Evolutionary conservation across 768 basidiomycete genomes (phyloP), one percentile per base, ranked within the genome.

Genomic region (Xerocomellus amylosporus): DNA sequence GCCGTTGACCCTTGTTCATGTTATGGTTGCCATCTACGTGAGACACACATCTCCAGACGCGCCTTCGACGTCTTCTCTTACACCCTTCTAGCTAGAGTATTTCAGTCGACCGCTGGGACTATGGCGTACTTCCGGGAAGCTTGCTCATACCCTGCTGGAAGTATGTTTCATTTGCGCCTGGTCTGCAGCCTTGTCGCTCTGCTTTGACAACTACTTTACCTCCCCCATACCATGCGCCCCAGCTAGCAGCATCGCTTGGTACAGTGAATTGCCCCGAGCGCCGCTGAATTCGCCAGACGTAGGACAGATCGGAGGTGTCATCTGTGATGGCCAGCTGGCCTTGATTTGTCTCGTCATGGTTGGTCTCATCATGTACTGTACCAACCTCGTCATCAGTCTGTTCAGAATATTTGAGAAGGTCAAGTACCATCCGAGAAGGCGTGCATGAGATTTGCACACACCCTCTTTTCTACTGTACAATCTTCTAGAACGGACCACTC

Each of bases 121-220:
- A 30, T 96, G 94, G 94, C 79, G 82, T 48, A 93, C 93, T 31
- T 91, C 90, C 31, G 84, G 77, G 46, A 95, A 95, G 71, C 81
- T 94, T 36, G 83, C 88, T 3, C 87, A 94, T 65, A 95, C 93
- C 8, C 81, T 95, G 31, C 80, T 85, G 43, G 94, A 96, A 75
- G 88, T 93, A 42, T 76, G 92, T 51, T 93, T 92, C 69, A 93
- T 93, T 61, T 95, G 93, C 71, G 83, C 88, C n/a, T 96, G 93
- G 92, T 92, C 90, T 53, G 89, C 91, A 31, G 86, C 88, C 15
- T 79, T 95, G 50, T 90, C 91, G 17, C 85, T 95, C 49, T 85
- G 83, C 58, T 92, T 95, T 72, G 91, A 95, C 77, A 92, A 96
- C 66, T 93, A 86, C 71, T 93, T 94, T 74, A 94, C 92, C 5